phyloP scores from a whole-genome alignment of 129 eudicot species.

The Oenanthe sinensis region DNA sequence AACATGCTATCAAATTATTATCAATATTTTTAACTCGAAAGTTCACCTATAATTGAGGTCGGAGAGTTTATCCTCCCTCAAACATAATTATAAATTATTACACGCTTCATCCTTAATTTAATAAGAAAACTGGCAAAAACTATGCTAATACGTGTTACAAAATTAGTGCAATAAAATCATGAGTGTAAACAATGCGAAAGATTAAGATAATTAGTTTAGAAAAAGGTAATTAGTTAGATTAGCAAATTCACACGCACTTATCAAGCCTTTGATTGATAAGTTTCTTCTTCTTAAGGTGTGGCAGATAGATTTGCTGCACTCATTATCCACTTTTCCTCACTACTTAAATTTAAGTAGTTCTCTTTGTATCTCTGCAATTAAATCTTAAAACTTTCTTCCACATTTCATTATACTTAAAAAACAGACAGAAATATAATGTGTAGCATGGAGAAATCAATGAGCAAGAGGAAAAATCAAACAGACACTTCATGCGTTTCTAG shows the following conservation, averaged over 20 bases:
- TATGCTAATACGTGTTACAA: not conserved
- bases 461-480: slow-evolving; percentile 25
- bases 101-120: no score
- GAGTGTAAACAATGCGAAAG: not conserved
- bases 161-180: not conserved
- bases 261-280: slow-evolving; percentile 12
- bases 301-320: not conserved
- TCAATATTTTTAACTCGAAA: no score
- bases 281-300: slow-evolving; percentile 9
- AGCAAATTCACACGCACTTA: slow-evolving; percentile 5
- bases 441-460: slow-evolving; percentile 31
- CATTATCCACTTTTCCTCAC: slow-evolving; percentile 11
- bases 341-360: not conserved
- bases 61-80: no score
- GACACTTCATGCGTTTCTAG: slow-evolving; percentile 63
- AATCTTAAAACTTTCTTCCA: not conserved
- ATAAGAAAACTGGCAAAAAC: no score
- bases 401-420: not conserved
- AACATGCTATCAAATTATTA: no score
- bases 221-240: not conserved
- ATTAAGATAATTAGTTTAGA: not conserved
- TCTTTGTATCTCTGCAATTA: not conserved
- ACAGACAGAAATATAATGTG: slow-evolving; percentile 18
- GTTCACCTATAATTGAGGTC: no score
- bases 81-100: no score